phyloP scores from a whole-genome alignment of 306 rosid species.

The Gynostemma pentaphyllum region DNA sequence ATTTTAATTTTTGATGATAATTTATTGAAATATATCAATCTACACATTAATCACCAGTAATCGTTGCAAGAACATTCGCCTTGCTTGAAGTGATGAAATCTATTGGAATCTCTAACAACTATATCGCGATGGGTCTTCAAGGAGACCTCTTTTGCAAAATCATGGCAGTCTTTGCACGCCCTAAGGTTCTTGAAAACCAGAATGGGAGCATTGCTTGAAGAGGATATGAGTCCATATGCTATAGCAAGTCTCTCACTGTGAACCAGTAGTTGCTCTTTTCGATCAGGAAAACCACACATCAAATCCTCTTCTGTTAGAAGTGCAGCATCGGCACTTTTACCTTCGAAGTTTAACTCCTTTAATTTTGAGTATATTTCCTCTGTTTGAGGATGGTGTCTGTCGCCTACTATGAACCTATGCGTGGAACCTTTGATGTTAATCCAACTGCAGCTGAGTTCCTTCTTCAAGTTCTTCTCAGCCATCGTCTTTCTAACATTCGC shows the following conservation, averaged over 20 bases:
- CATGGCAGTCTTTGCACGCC: constrained; percentile 53
- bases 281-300: constrained; percentile 21
- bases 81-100: constrained; percentile 41
- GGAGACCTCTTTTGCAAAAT: constrained; percentile 48
- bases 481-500: constrained; percentile 37
- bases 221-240: constrained; percentile 42
- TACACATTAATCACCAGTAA: constrained; percentile 28
- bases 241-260: constrained; percentile 55
- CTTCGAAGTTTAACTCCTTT: constrained; percentile 22
- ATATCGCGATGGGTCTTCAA: constrained; percentile 28
- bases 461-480: constrained; percentile 38
- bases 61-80: constrained; percentile 53
- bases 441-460: constrained; percentile 50
- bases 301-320: constrained; percentile 33
- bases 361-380: constrained; percentile 37
- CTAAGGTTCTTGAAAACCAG: constrained; percentile 37
- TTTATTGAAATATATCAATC: background rate
- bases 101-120: constrained; percentile 36
- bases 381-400: constrained; percentile 46
- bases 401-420: constrained; percentile 44
- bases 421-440: constrained; percentile 33
- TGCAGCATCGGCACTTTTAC: constrained; percentile 14
- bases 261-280: constrained; percentile 40
- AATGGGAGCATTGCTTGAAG: constrained; percentile 25
- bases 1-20: too few relatives aligned